Evolutionary conservation across 2,329 filamentous ascomycete species (phyloP).

Genomic region (Aspergillus sp.): DNA sequence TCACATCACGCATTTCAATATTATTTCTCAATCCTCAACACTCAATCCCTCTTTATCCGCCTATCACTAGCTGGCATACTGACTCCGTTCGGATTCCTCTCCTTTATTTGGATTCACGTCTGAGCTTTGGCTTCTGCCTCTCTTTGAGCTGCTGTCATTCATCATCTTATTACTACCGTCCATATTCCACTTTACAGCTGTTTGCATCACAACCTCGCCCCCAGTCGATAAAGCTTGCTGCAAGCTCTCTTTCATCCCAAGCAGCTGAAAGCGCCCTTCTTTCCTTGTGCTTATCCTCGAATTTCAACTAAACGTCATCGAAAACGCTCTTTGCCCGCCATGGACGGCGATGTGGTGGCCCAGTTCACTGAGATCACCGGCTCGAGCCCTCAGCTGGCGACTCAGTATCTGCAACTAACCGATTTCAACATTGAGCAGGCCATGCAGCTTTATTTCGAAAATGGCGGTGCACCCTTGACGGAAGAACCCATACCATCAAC

Average conservation of each 20-base stretch:
- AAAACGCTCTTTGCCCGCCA: slow-evolving; percentile 34
- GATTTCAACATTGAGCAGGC: slow-evolving; percentile 81
- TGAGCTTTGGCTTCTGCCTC: background rate
- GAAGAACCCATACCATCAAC: slow-evolving; percentile 46
- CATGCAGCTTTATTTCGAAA: slow-evolving; percentile 86
- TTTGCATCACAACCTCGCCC: slow-evolving; percentile 25
- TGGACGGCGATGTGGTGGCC: slow-evolving; percentile 70
- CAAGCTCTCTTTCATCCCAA: background rate
- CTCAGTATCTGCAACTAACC: slow-evolving; percentile 81
- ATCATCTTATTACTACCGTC: background rate
- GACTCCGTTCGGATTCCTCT: background rate
- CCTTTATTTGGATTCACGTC: background rate
- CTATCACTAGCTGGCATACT: background rate
- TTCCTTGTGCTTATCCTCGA: background rate
- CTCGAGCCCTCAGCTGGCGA: slow-evolving; percentile 69
- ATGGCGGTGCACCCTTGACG: slow-evolving; percentile 64
- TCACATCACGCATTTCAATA: background rate
- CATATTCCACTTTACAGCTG: slow-evolving; percentile 28
- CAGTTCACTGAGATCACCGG: slow-evolving; percentile 82
- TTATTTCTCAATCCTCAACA: background rate
- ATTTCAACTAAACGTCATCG: background rate
- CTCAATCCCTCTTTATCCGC: background rate
- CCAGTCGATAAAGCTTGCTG: slow-evolving; percentile 7
- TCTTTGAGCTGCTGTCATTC: background rate
- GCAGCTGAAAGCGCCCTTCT: background rate